Percentiles rank a stretch among this genome's conserved stretches.
Evolutionary conservation across 1,284 basidiomycete species (phyloP).

Genomic region (Naganishia cerealis): DNA sequence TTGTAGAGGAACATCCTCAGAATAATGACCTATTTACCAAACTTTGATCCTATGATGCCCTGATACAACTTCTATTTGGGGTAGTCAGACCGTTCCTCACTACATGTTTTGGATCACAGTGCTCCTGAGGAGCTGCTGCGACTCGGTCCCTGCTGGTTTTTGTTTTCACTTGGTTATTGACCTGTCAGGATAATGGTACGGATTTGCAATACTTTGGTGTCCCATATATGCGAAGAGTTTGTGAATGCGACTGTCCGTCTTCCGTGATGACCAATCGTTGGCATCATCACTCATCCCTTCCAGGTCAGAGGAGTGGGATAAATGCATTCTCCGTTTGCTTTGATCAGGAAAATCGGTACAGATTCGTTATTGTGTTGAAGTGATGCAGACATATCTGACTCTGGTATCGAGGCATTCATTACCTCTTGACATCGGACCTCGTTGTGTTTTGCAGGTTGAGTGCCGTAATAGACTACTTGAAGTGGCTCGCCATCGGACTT

Average conservation of each 20-base stretch:
- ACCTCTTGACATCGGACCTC: slow-evolving; percentile 88
- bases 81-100: no score
- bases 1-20: no score
- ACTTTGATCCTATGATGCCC: no score
- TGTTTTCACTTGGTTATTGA: no score
- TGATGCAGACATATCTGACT: slow-evolving; percentile 34
- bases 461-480: slow-evolving; percentile 74
- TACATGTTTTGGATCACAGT: no score
- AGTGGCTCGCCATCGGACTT: slow-evolving; percentile 62
- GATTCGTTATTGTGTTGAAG: slow-evolving; percentile 13
- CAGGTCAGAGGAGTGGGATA: slow-evolving; percentile 81
- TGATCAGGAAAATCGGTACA: slow-evolving; percentile 68
- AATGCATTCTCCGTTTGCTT: slow-evolving; percentile 78
- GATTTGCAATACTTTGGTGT: background rate
- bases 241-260: background rate
- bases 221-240: background rate
- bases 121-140: no score
- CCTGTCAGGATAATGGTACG: no score
- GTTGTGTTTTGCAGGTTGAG: slow-evolving; percentile 78
- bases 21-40: no score
- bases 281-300: slow-evolving; percentile 11
- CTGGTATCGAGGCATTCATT: slow-evolving; percentile 52
- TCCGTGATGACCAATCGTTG: background rate
- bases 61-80: no score
- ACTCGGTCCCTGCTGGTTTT: no score